Base-by-base conservation (phyloP, 257 asterid genomes). In the Thymus quinquecostatus region DNA sequence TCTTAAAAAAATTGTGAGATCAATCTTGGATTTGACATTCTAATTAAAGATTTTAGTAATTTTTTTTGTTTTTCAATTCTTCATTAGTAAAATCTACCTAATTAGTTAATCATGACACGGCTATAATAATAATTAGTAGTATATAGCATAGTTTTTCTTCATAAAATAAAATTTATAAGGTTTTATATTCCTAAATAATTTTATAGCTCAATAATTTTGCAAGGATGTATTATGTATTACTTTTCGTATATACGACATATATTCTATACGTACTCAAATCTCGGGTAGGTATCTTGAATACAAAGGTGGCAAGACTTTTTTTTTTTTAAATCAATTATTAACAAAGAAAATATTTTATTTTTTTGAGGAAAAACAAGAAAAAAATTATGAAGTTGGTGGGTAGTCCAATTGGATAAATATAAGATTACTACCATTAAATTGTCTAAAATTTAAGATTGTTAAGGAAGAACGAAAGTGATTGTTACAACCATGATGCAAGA, bases 381-480 rank as follows among this genome's bases (percentile, higher is more conserved):
- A 38, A 33, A 12, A 59, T 10, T 32, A 34, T 8, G 21, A 53
- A 53, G 59, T 49, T 49, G 29, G 55, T 49, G 21, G 1, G 55
- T 49, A n/a, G 29, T 49, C 55, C 21, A 49, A 13, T 49, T 49
- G 1, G 55, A 49, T 7, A 49, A 49, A 3, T 49, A 49, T 49
- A 49, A n/a, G 14, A 53, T 53, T 21, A 21, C 59, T 53, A 21
- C 12, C 59, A 53, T 8, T 53, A 53, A 21, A 14, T 14, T 21
- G 59, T 21, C 21, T 21, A 21, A 21, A 0, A 21, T 5, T 59
- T 33, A 12, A 33, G 64, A 54, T 27, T 21, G 44, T 8, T 40
- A 43, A 27, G 9, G 66, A 49, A 7, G 11, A 11, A 12, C 13
- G 75, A 76, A 41, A 63, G 53, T n/a, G 64, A 59, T 64, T 48